These are phyloP conservation scores for Biscogniauxia sp. DNA, from an alignment of 2,329 filamentous ascomycete species.

Conservation along the genomic window DNA sequence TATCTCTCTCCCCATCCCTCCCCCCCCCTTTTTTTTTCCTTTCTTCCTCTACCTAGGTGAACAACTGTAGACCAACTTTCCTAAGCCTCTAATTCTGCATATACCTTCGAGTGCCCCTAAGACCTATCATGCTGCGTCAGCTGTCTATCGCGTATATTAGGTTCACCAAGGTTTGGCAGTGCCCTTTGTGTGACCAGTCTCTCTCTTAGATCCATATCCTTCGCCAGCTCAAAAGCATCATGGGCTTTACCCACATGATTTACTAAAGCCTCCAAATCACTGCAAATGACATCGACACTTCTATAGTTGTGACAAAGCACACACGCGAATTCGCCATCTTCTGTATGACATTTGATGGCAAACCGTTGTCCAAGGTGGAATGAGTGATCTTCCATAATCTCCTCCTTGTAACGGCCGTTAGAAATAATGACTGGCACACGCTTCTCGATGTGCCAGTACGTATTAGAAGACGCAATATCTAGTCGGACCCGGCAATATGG, in stretches of 20 bases:
- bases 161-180: background rate
- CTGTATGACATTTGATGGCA: constrained; percentile 37
- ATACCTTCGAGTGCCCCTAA: background rate
- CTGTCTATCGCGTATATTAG: background rate
- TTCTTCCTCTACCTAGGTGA: too few species aligned
- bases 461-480: constrained; percentile 23
- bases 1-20: too few species aligned
- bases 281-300: constrained; percentile 29
- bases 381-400: constrained; percentile 26
- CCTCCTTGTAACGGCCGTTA: constrained; percentile 6
- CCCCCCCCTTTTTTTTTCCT: too few species aligned
- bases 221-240: constrained; percentile 13
- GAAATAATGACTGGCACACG: constrained; percentile 11
- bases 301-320: constrained; percentile 30
- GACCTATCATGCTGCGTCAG: background rate
- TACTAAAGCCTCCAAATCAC: constrained; percentile 29
- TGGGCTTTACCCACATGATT: constrained; percentile 28
- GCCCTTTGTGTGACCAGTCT: background rate
- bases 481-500: constrained; percentile 27
- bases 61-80: too few species aligned
- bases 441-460: constrained; percentile 30
- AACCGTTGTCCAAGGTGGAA: constrained; percentile 36
- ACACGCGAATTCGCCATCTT: constrained; percentile 32
- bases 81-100: background rate
- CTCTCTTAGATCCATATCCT: constrained; percentile 14